Base-by-base conservation (phyloP, 2,329 filamentous ascomycete species). In the Arthroderma sp. region DNA sequence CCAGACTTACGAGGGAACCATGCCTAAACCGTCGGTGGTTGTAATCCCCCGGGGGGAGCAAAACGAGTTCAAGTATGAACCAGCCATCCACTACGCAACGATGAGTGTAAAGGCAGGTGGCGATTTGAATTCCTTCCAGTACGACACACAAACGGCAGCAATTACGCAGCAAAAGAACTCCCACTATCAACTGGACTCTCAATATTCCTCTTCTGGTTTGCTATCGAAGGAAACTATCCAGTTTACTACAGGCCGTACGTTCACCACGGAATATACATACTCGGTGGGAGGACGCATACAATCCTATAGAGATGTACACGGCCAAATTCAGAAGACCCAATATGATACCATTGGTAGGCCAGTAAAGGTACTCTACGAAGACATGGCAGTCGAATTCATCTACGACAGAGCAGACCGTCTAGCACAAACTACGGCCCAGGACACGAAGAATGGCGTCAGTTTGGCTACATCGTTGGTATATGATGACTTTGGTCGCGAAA, bases 401-500 rank as follows among this genome's bases (percentile, higher is more conserved):
- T 44, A 44, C 15, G 29, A 29, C 27, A n/a, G 33, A 11, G 11
- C 9, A 7, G 27, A 27, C 15, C 42, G 36, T 29, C n/a, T 39
- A 22, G 15, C 29, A 27, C 28, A 38, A 32, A 44, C 22, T 11
- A 6, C 5, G 30, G 42, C 22, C 6, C 6, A 15, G 29, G 42
- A 44, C n/a, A 29, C 6, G 30, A 36, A 38, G 29, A 44, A 3
- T 4, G 30, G 30, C 15, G n/a, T 28, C 15, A 39, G 29, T 27
- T 15, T 44, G 4, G 30, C 11, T 9, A 44, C 42, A 4, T 7
- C 4, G 15, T 29, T 29, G 36, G 33, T 2, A 3, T 40, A 44
- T 32, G 42, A 44, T 40, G 42, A 40, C 3, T 44, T 44, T 44
- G 36, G 42, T 15, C 34, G 42, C 9, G 42, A 44, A 33, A 28